A percentile compares a stretch with the other conserved stretches of the same genome.
Evolutionary conservation across 352 stramenopile genomes (phyloP).

Genomic region (Globisporangium nodosum): DNA sequence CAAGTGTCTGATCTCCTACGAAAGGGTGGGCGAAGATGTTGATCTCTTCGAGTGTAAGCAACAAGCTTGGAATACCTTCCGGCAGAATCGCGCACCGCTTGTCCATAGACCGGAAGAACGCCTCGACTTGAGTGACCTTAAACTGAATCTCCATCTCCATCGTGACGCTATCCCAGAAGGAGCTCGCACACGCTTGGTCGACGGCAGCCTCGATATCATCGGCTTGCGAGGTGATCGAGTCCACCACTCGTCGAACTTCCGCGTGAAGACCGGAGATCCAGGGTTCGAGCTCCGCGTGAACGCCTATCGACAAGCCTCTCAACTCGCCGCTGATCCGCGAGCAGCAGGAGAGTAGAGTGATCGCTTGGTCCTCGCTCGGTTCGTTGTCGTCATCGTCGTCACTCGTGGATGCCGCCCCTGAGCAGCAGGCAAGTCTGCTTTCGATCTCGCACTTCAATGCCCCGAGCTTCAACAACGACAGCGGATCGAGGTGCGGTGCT

Average conservation of each 20-base stretch:
- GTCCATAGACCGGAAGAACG: constrained; percentile 27
- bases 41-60: constrained; percentile 48
- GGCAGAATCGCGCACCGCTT: constrained; percentile 39
- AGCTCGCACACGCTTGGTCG: neutral
- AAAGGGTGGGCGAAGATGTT: constrained; percentile 52
- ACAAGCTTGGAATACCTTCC: constrained; percentile 37
- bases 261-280: constrained; percentile 17
- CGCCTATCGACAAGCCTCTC: constrained; percentile 1
- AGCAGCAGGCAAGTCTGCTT: constrained; percentile 4
- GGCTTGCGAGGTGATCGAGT: neutral
- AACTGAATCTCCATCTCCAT: constrained; percentile 52
- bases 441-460: constrained; percentile 13
- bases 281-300: constrained; percentile 1
- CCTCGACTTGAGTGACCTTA: constrained; percentile 45
- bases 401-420: neutral
- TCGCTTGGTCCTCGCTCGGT: neutral
- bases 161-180: constrained; percentile 15
- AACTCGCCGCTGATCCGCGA: constrained; percentile 10
- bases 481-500: neutral
- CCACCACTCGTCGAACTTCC: neutral
- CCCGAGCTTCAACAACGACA: constrained; percentile 3
- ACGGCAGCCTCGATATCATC: neutral
- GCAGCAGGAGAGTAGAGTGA: neutral
- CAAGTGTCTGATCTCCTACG: constrained; percentile 35
- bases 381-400: neutral